These are phyloP conservation scores for Hypoxylon cercidicola DNA, from an alignment of 495 filamentous ascomycete species.

Conservation along the genomic window DNA sequence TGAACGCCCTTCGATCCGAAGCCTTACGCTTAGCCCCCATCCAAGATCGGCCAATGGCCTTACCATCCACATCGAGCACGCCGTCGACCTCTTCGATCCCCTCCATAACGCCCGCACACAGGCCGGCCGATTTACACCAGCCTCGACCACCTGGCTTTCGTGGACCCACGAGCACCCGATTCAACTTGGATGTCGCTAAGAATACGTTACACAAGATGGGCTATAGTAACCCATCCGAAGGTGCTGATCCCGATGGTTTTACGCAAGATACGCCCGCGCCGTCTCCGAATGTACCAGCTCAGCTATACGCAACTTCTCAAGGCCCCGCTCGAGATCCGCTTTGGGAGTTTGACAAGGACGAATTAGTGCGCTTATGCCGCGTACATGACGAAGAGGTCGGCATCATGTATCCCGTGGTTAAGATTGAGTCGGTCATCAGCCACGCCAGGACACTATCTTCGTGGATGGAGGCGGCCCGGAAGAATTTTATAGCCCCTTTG, in stretches of 20 bases:
- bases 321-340: slow-evolving; percentile 70
- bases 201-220: slow-evolving; percentile 91
- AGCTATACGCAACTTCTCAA: slow-evolving; percentile 53
- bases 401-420: slow-evolving; percentile 84
- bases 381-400: slow-evolving; percentile 87
- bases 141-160: slow-evolving; percentile 73
- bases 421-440: slow-evolving; percentile 71
- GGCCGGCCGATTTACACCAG: slow-evolving; percentile 41
- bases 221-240: slow-evolving; percentile 68
- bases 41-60: slow-evolving; percentile 49
- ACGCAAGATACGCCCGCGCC: slow-evolving; percentile 64
- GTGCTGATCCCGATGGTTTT: slow-evolving; percentile 66
- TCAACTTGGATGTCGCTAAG: slow-evolving; percentile 87
- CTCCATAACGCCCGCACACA: slow-evolving; percentile 43
- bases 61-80: slow-evolving; percentile 50
- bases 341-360: slow-evolving; percentile 75
- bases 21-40: slow-evolving; percentile 55
- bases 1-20: slow-evolving; percentile 70
- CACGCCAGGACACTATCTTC: slow-evolving; percentile 73
- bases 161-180: slow-evolving; percentile 86
- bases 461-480: slow-evolving; percentile 68
- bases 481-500: slow-evolving; percentile 35
- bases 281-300: slow-evolving; percentile 51
- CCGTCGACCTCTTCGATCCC: slow-evolving; percentile 49
- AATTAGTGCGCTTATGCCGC: slow-evolving; percentile 74